phyloP scores from a whole-genome alignment of 495 filamentous ascomycete genomes.

The Trichocladium antarcticum region DNA sequence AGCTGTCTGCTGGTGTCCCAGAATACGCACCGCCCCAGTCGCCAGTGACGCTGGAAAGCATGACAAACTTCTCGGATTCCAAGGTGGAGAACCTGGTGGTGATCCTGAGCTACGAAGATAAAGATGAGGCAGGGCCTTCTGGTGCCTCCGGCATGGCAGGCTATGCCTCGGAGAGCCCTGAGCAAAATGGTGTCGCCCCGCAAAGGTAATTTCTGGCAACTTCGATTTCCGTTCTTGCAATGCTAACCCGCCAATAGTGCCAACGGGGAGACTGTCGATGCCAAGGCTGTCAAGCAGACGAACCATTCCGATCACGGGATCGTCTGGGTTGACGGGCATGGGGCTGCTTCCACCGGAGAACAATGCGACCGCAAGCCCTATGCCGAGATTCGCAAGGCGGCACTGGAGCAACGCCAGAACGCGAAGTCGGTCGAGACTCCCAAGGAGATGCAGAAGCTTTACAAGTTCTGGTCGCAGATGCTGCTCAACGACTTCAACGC shows the following conservation, averaged over 20 bases:
- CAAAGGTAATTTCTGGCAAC: not conserved
- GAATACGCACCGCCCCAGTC: conserved; percentile 57
- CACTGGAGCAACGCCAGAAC: conserved; percentile 45
- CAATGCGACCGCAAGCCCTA: conserved; percentile 45
- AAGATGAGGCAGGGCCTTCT: conserved; percentile 4
- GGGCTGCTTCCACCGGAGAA: conserved; percentile 4
- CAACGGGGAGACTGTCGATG: conserved; percentile 4
- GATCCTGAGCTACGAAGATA: conserved; percentile 14
- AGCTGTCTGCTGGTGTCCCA: conserved; percentile 62
- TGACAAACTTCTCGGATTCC: conserved; percentile 43
- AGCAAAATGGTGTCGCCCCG: conserved; percentile 1
- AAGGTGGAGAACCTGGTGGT: conserved; percentile 39
- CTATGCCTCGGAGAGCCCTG: conserved; percentile 5
- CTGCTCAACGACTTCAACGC: conserved; percentile 65
- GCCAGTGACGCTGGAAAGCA: conserved; percentile 34
- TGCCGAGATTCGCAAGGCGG: conserved; percentile 42
- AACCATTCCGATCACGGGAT: not conserved
- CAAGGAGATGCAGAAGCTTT: conserved; percentile 53
- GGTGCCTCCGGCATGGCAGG: conserved; percentile 12
- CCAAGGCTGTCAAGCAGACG: not conserved
- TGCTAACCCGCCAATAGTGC: conserved; percentile 2
- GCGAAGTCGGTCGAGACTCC: conserved; percentile 37
- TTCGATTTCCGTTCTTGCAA: not conserved
- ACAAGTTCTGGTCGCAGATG: conserved; percentile 72
- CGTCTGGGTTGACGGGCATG: conserved; percentile 13